Evolutionary conservation across 768 basidiomycete species (phyloP).

Genomic region (Podaxis sp.): DNA sequence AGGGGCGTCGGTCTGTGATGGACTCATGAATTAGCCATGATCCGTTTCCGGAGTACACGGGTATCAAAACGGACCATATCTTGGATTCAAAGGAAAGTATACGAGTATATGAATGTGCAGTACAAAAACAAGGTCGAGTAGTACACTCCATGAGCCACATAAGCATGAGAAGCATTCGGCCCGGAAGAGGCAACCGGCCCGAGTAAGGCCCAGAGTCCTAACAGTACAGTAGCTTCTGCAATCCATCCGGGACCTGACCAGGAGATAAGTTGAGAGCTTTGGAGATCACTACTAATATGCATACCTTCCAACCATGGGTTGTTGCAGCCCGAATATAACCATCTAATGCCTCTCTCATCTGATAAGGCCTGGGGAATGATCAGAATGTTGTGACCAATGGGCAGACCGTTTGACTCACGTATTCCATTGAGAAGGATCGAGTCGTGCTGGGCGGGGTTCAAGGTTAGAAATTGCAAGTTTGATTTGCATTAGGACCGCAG

Average conservation of each 20-base stretch:
- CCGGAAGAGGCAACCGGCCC: background rate
- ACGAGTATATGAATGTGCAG: background rate
- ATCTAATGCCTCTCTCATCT: constrained; percentile 54
- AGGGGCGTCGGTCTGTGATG: background rate
- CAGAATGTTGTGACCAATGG: constrained; percentile 7
- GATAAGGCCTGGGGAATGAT: constrained; percentile 38
- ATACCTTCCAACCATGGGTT: constrained; percentile 64
- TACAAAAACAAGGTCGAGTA: background rate
- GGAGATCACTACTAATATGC: constrained; percentile 4
- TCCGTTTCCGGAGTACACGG: no score
- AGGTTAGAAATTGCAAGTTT: constrained; percentile 68
- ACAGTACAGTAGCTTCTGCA: constrained; percentile 12
- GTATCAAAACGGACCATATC: constrained; percentile 7
- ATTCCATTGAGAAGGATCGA: constrained; percentile 49
- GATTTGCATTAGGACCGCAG: constrained; percentile 62
- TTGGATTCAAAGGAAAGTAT: background rate
- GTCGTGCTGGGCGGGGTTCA: constrained; percentile 61
- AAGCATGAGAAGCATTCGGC: background rate
- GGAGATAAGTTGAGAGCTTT: background rate
- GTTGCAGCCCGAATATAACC: constrained; percentile 67
- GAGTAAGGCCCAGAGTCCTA: background rate
- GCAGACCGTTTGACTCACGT: constrained; percentile 29
- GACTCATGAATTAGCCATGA: background rate
- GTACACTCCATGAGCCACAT: background rate
- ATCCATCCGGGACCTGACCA: constrained; percentile 27